phyloP scores from a whole-genome alignment of 169 alveolate genomes.

The Plasmodium malariae region DNA sequence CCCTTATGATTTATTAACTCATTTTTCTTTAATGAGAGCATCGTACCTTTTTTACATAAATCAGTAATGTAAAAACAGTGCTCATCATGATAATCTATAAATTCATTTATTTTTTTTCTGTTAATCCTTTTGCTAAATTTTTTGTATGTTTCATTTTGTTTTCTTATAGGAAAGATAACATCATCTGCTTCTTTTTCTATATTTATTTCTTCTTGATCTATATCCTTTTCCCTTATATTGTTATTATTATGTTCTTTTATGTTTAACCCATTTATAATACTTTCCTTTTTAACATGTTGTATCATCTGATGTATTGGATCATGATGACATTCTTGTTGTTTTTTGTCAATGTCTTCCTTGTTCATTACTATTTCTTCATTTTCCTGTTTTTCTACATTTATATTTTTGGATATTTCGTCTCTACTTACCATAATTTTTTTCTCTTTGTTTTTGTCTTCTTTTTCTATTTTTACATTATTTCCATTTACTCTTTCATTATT shows the following conservation, averaged over 20 bases:
- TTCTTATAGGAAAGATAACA: constrained; percentile 25
- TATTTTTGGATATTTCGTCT: neutral
- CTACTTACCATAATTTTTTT: neutral
- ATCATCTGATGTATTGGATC: neutral
- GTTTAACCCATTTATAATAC: neutral
- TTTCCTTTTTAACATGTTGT: neutral
- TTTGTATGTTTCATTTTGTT: constrained; percentile 65
- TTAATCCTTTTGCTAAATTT: constrained; percentile 69
- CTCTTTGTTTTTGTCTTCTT: constrained; percentile 3
- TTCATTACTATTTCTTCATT: neutral
- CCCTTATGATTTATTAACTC: constrained; percentile 24
- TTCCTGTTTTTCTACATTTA: neutral
- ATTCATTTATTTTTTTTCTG: constrained; percentile 37
- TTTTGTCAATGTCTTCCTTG: neutral
- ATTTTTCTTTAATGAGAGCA: constrained; percentile 53
- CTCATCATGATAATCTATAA: constrained; percentile 46
- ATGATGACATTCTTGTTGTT: neutral
- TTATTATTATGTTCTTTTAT: neutral
- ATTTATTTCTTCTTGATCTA: constrained; percentile 17
- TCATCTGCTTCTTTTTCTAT: constrained; percentile 29
- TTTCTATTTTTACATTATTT: neutral
- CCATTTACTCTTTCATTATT: neutral
- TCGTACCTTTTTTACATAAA: constrained; percentile 67
- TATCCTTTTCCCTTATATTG: neutral
- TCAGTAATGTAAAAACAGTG: constrained; percentile 72